Conservation (phyloP, 345 rosid species). For the Bruguiera parviflora region DNA sequence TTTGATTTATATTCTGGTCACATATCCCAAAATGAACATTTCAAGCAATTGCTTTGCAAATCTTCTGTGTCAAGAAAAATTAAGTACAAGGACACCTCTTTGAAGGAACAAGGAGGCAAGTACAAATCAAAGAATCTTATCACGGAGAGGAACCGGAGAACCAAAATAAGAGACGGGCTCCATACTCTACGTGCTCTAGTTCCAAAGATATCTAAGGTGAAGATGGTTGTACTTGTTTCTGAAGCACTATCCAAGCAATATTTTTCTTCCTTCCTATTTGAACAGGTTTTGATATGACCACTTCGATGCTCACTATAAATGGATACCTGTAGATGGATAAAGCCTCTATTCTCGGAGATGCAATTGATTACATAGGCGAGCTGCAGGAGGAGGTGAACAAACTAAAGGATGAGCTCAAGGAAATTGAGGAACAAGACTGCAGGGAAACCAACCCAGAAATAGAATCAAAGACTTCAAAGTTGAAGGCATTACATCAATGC, state of each 20-base stretch:
- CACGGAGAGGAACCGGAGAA: slow-evolving; percentile 77
- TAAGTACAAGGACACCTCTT: slow-evolving; percentile 5
- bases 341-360: slow-evolving; percentile 62
- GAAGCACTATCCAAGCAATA: neutral
- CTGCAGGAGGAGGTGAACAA: slow-evolving; percentile 44
- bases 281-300: slow-evolving; percentile 1
- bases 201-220: slow-evolving; percentile 84
- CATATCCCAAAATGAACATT: slow-evolving; percentile 19
- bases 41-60: slow-evolving; percentile 21
- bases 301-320: neutral
- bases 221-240: slow-evolving; percentile 6
- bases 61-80: slow-evolving; percentile 21
- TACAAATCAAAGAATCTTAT: slow-evolving; percentile 66
- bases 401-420: slow-evolving; percentile 44
- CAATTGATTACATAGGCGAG: slow-evolving; percentile 63
- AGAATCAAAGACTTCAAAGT: neutral
- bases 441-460: slow-evolving; percentile 8
- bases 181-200: slow-evolving; percentile 57
- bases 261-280: slow-evolving; percentile 2
- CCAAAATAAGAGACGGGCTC: slow-evolving; percentile 50
- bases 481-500: slow-evolving; percentile 14
- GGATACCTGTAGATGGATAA: slow-evolving; percentile 61
- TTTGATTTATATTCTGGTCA: slow-evolving; percentile 24
- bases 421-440: slow-evolving; percentile 37
- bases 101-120: slow-evolving; percentile 18